Percentiles rank a stretch among this genome's conserved stretches.
phyloP scores from a whole-genome alignment of 2,329 filamentous ascomycete species.

The Nemania sp. region DNA sequence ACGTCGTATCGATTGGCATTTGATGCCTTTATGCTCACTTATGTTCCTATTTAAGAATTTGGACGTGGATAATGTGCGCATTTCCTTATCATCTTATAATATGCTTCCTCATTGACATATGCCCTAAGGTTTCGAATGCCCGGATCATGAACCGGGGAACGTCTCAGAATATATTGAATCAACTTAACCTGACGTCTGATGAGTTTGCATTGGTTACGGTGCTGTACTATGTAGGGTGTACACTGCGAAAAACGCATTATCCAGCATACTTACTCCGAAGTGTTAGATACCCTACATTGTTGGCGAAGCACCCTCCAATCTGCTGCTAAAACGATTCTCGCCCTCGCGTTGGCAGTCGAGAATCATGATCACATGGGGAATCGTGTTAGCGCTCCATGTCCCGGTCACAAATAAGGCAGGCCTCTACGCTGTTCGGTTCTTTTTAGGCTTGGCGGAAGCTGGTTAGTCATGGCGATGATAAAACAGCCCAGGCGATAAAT shows the following conservation, averaged over 20 bases:
- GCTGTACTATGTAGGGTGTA: constrained; percentile 54
- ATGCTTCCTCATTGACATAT: not conserved
- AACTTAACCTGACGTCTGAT: constrained; percentile 56
- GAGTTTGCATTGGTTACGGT: constrained; percentile 56
- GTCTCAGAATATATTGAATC: constrained; percentile 55
- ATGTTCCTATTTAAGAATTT: constrained; percentile 58
- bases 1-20: constrained; percentile 57
- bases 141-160: constrained; percentile 59
- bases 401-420: constrained; percentile 55
- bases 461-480: constrained; percentile 48
- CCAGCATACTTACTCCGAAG: not conserved
- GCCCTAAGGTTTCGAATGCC: constrained; percentile 53
- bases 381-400: constrained; percentile 52
- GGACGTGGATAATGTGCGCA: constrained; percentile 53
- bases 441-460: constrained; percentile 52
- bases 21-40: constrained; percentile 57
- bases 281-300: constrained; percentile 55
- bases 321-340: constrained; percentile 55
- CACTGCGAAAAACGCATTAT: not conserved
- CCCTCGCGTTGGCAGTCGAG: constrained; percentile 57
- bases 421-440: constrained; percentile 54
- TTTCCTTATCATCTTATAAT: not conserved
- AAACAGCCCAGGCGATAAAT: constrained; percentile 23
- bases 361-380: constrained; percentile 57
- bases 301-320: constrained; percentile 56